phyloP scores from a whole-genome alignment of 139 green algal species.

The Asterochloris erici region DNA sequence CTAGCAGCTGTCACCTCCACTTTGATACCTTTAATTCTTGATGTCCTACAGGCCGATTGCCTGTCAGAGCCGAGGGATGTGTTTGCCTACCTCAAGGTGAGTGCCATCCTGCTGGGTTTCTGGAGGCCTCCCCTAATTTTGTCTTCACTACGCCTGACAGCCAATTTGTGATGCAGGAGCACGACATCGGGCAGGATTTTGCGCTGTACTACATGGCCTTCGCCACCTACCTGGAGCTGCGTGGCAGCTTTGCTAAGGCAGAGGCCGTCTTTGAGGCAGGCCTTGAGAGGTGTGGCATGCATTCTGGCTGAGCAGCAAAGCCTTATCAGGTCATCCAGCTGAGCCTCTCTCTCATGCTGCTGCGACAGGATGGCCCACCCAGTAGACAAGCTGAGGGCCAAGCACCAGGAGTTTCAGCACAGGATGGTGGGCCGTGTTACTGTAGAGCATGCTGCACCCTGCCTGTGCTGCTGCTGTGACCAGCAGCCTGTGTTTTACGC shows the following conservation, averaged over 20 bases:
- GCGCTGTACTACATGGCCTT: constrained; percentile 87
- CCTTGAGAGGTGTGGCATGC: constrained; percentile 44
- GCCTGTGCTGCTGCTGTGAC: constrained; percentile 1
- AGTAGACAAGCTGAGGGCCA: constrained; percentile 65
- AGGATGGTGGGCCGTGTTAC: constrained; percentile 63
- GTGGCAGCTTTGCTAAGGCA: constrained; percentile 61
- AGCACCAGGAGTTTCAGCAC: constrained; percentile 76
- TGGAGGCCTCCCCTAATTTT: neutral
- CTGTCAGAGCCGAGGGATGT: constrained; percentile 81
- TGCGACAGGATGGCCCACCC: constrained; percentile 57
- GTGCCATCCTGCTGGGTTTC: neutral
- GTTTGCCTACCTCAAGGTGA: constrained; percentile 74
- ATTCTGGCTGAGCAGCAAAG: neutral
- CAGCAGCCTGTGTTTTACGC: neutral
- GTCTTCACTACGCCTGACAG: neutral
- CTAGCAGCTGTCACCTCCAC: neutral
- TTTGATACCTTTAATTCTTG: neutral
- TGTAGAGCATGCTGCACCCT: neutral
- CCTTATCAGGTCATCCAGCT: neutral
- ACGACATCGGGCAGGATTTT: constrained; percentile 74
- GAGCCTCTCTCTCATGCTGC: neutral
- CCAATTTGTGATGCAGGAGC: constrained; percentile 38
- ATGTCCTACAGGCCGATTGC: constrained; percentile 67
- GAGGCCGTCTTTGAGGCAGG: constrained; percentile 73
- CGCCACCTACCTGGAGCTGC: constrained; percentile 78